Evolutionary conservation across 2,329 filamentous ascomycete species (phyloP).

Genomic region (Pseudofabraea citricarpa): DNA sequence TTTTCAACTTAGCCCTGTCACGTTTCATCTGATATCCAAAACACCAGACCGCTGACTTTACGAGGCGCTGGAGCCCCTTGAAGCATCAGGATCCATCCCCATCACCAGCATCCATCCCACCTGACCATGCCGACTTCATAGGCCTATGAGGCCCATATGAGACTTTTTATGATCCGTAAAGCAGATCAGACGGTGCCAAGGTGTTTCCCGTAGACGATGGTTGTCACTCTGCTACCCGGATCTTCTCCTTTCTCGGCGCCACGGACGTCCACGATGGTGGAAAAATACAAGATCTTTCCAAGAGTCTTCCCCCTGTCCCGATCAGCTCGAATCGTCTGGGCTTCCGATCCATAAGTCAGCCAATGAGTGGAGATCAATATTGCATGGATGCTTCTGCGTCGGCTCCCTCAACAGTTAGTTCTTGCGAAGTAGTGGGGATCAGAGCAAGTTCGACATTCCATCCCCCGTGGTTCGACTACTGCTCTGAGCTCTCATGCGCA

Average conservation of each 20-base stretch:
- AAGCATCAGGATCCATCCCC: background rate
- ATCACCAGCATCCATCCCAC: no score
- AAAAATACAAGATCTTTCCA: background rate
- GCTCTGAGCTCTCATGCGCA: background rate
- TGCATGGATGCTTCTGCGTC: no score
- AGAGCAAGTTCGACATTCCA: background rate
- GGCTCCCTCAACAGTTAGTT: no score
- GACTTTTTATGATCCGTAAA: background rate
- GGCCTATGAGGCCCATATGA: background rate
- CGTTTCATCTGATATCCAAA: no score
- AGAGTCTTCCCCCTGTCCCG: no score
- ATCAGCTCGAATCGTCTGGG: background rate
- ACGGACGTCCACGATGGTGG: background rate
- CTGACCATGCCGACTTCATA: no score
- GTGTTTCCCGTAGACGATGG: background rate
- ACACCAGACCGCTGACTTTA: no score
- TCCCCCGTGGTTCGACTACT: background rate
- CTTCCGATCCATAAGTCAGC: no score
- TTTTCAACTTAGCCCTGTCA: no score
- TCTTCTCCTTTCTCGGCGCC: background rate
- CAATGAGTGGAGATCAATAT: no score
- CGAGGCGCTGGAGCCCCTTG: no score
- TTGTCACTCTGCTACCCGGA: no score
- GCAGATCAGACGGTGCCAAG: slow-evolving; percentile 1
- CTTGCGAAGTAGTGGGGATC: background rate